These are phyloP conservation scores for Nothopassalora personata DNA, from an alignment of 2,329 filamentous ascomycete genomes.

Conservation along the genomic window DNA sequence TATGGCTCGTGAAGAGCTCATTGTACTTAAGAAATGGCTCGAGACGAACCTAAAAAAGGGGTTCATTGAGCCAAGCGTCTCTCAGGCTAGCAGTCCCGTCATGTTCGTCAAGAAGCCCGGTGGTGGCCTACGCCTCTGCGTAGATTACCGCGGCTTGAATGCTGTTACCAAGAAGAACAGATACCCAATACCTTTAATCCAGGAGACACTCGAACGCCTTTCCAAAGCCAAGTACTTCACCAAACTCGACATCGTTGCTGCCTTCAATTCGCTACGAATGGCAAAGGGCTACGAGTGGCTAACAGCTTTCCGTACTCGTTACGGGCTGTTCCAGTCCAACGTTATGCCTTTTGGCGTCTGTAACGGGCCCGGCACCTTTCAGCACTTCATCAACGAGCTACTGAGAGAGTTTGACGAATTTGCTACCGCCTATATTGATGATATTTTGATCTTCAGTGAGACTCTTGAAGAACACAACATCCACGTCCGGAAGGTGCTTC, in stretches of 20 bases:
- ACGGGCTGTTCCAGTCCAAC: conserved; percentile 23
- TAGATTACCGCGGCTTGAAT: conserved; percentile 32
- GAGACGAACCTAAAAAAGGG: no score
- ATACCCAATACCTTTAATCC: conserved; percentile 26
- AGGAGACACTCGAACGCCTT: conserved; percentile 23
- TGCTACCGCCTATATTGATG: conserved; percentile 23
- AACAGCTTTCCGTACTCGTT: conserved; percentile 19
- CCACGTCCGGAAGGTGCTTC: conserved; percentile 25
- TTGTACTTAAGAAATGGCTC: no score
- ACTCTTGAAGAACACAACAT: conserved; percentile 22
- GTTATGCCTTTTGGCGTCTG: conserved; percentile 27
- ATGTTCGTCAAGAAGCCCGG: no score
- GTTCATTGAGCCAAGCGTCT: no score
- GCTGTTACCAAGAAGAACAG: conserved; percentile 29
- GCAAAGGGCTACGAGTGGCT: conserved; percentile 21
- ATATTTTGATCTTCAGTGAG: conserved; percentile 29
- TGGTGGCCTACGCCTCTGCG: conserved; percentile 20
- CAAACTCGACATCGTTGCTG: no score
- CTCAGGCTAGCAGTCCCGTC: no score
- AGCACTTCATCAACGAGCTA: conserved; percentile 25
- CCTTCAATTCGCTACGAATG: conserved; percentile 27
- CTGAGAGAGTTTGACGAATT: conserved; percentile 24
- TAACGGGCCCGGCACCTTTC: conserved; percentile 24
- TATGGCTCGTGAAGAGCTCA: no score
- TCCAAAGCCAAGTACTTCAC: conserved; percentile 26